Percentiles rank a stretch among this genome's conserved stretches.
Conservation (phyloP, 345 rosid genomes). For the Xanthoceras sorbifolium region DNA sequence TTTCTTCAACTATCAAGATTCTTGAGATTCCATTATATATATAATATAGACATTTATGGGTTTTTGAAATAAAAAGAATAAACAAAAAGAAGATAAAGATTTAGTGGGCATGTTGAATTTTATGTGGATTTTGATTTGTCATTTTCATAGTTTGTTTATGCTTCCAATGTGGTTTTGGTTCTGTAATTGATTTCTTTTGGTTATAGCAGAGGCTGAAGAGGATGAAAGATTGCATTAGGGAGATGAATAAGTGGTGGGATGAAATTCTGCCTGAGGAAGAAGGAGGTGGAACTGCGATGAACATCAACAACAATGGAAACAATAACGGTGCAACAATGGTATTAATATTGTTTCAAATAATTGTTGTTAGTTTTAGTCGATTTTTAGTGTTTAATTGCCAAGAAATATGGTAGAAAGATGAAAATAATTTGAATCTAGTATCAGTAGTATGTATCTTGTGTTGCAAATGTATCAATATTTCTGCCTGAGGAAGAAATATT, state of each 20-base stretch:
- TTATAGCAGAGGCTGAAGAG: conserved; percentile 38
- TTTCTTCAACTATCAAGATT: background rate
- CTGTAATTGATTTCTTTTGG: too few relatives aligned
- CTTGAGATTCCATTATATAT: background rate
- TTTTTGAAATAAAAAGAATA: too few relatives aligned
- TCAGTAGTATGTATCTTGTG: too few relatives aligned
- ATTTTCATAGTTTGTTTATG: background rate
- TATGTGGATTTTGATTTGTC: too few relatives aligned
- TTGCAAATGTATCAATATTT: background rate
- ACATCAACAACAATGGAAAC: too few relatives aligned
- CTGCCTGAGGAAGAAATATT: too few relatives aligned
- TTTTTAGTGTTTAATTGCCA: conserved; percentile 7
- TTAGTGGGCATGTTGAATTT: too few relatives aligned
- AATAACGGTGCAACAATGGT: conserved; percentile 14
- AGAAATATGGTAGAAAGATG: background rate
- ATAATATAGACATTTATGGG: too few relatives aligned
- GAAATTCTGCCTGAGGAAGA: conserved; percentile 29
- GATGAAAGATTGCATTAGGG: conserved; percentile 38
- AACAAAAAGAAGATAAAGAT: too few relatives aligned
- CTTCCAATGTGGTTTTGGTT: too few relatives aligned
- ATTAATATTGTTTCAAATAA: background rate
- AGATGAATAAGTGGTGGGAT: conserved; percentile 40
- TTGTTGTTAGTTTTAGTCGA: background rate
- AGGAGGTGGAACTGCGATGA: background rate
- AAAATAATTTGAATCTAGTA: background rate